These are phyloP conservation scores for Phytophthora pseudosyringae DNA, from an alignment of 352 stramenopile genomes.

Conservation along the genomic window DNA sequence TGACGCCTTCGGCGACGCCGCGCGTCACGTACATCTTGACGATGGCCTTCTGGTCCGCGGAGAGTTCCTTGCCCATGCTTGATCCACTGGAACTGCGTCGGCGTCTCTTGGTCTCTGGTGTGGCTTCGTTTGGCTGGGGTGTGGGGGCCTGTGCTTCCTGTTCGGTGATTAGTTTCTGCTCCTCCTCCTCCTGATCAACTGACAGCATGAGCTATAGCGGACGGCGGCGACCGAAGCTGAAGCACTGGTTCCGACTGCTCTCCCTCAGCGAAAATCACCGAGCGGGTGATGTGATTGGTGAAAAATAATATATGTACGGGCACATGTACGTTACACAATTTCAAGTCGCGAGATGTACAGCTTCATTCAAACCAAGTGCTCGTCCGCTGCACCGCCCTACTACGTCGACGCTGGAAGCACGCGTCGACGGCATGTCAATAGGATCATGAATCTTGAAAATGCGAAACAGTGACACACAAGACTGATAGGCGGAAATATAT, in stretches of 20 bases:
- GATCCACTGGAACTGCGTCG: constrained; percentile 32
- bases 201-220: constrained; percentile 42
- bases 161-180: constrained; percentile 43
- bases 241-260: constrained; percentile 24
- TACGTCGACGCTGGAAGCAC: no score
- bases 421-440: no score
- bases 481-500: constrained; percentile 36
- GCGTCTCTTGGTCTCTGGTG: constrained; percentile 43
- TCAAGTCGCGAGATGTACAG: neutral
- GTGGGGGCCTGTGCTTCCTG: constrained; percentile 2
- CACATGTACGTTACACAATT: constrained; percentile 10
- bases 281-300: constrained; percentile 26
- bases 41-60: constrained; percentile 71
- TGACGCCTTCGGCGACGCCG: constrained; percentile 56
- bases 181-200: constrained; percentile 41
- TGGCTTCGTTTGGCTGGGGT: constrained; percentile 9
- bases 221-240: neutral
- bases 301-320: constrained; percentile 6
- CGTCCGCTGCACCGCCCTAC: no score
- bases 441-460: neutral
- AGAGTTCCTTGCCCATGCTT: constrained; percentile 67
- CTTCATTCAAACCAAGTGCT: no score
- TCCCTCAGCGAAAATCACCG: constrained; percentile 14
- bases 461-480: constrained; percentile 10
- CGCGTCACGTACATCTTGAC: constrained; percentile 81